Conservation (phyloP, 2,329 filamentous ascomycete species). For the Epichloe gansuensis region DNA sequence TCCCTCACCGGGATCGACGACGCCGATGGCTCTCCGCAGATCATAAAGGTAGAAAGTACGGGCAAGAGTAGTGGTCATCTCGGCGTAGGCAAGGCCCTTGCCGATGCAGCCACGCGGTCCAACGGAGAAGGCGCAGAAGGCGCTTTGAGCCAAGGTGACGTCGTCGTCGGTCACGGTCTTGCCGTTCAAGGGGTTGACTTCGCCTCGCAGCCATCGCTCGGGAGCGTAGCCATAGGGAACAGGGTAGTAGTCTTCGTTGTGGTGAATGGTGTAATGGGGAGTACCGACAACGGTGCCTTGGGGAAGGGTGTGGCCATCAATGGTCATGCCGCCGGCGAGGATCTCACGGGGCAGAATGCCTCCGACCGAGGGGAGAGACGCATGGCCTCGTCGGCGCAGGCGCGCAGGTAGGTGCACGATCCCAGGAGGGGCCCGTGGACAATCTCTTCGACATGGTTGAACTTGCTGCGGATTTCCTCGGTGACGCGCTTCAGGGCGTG, state of each 20-base stretch:
- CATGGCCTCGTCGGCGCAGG: slow-evolving; percentile 55
- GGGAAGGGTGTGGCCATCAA: slow-evolving; percentile 43
- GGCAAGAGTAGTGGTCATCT: slow-evolving; percentile 53
- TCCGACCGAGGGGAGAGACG: slow-evolving; percentile 49
- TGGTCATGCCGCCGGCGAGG: slow-evolving; percentile 37
- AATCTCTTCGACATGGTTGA: slow-evolving; percentile 42
- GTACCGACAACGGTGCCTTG: slow-evolving; percentile 51
- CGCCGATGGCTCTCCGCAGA: slow-evolving; percentile 36
- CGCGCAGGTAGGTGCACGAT: slow-evolving; percentile 46
- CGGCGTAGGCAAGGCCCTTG: slow-evolving; percentile 55
- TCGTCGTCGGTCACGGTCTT: slow-evolving; percentile 35
- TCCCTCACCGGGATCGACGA: slow-evolving; percentile 42
- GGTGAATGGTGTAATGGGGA: slow-evolving; percentile 57
- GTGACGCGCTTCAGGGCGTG: slow-evolving; percentile 33
- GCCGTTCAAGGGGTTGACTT: slow-evolving; percentile 23
- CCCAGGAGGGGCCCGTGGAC: slow-evolving; percentile 36
- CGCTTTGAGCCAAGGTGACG: slow-evolving; percentile 45
- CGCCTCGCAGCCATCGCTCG: slow-evolving; percentile 51
- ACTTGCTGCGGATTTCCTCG: slow-evolving; percentile 40
- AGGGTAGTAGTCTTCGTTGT: slow-evolving; percentile 51
- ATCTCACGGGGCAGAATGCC: slow-evolving; percentile 49
- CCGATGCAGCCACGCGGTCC: slow-evolving; percentile 62
- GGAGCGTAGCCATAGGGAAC: slow-evolving; percentile 46
- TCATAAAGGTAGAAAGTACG: slow-evolving; percentile 51
- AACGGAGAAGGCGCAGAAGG: slow-evolving; percentile 64